Evolutionary conservation across 805 yeast genomes (phyloP).

Genomic region (Lipomyces kockii): DNA sequence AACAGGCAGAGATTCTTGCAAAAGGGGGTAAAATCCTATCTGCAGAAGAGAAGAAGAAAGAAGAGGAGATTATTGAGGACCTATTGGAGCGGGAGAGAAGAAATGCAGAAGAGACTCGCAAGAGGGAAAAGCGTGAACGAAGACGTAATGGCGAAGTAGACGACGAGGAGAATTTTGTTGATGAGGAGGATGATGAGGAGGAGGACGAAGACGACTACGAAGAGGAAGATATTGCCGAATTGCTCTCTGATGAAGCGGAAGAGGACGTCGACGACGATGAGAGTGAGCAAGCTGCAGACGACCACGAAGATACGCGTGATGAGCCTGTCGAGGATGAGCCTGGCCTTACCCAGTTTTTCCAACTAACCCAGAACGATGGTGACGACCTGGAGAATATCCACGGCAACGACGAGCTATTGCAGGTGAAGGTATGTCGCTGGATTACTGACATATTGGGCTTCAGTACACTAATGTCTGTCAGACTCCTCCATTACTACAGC

Average conservation of each 20-base stretch:
- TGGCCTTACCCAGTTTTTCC: background rate
- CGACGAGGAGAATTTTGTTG: slow-evolving; percentile 22
- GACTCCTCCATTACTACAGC: background rate
- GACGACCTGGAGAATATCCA: background rate
- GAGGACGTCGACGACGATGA: slow-evolving; percentile 11
- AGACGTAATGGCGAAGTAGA: slow-evolving; percentile 5
- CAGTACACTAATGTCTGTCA: background rate
- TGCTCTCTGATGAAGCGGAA: slow-evolving; percentile 15
- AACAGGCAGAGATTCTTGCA: slow-evolving; percentile 15
- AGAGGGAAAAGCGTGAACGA: slow-evolving; percentile 24
- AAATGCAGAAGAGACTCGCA: slow-evolving; percentile 26
- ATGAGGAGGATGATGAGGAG: slow-evolving; percentile 18
- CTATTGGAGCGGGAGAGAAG: slow-evolving; percentile 30
- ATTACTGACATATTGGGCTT: background rate
- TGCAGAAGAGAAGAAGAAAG: slow-evolving; percentile 29
- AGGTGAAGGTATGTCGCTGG: background rate
- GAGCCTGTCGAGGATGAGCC: slow-evolving; percentile 1
- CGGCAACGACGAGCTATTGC: slow-evolving; percentile 38
- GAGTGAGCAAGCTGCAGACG: slow-evolving; percentile 5
- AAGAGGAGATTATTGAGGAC: slow-evolving; percentile 30
- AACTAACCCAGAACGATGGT: background rate
- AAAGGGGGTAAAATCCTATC: slow-evolving; percentile 20
- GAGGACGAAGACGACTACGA: slow-evolving; percentile 25
- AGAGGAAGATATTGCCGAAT: slow-evolving; percentile 18
- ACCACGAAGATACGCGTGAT: background rate